Percentiles rank a stretch among this genome's conserved stretches.
These are phyloP conservation scores for Trichophaea hybrida DNA, from an alignment of 2,329 filamentous ascomycete species.

Conservation along the genomic window DNA sequence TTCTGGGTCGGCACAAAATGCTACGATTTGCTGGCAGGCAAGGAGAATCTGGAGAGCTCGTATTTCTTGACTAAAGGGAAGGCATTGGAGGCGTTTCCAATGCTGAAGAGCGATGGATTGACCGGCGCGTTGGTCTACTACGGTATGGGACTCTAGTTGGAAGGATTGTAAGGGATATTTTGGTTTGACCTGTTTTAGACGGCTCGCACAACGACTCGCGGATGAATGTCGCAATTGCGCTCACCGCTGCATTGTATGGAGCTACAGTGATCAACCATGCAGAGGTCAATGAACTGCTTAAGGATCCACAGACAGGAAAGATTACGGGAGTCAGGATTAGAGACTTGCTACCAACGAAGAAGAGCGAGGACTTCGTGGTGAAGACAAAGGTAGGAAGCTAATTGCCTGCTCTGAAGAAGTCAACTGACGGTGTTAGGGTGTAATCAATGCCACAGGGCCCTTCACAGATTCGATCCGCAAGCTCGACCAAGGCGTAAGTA, in stretches of 20 bases:
- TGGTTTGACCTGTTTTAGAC: slow-evolving; percentile 36
- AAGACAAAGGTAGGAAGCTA: slow-evolving; percentile 1
- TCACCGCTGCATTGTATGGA: slow-evolving; percentile 79
- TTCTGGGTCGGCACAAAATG: slow-evolving; percentile 66
- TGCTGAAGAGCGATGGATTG: slow-evolving; percentile 66
- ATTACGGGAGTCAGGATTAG: slow-evolving; percentile 60
- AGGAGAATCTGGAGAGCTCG: slow-evolving; percentile 75
- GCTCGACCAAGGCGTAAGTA: slow-evolving; percentile 58
- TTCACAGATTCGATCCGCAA: slow-evolving; percentile 77
- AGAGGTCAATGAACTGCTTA: slow-evolving; percentile 62
- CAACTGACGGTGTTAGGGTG: slow-evolving; percentile 35
- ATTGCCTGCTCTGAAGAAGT: neutral
- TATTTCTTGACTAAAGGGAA: slow-evolving; percentile 81
- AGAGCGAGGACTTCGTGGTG: slow-evolving; percentile 41
- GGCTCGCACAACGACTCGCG: slow-evolving; percentile 83
- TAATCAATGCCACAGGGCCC: slow-evolving; percentile 80
- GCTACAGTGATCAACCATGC: slow-evolving; percentile 71
- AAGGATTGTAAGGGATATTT: neutral
- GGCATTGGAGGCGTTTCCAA: slow-evolving; percentile 73
- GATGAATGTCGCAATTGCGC: slow-evolving; percentile 79
- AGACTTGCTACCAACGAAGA: slow-evolving; percentile 52
- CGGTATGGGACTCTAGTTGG: slow-evolving; percentile 31
- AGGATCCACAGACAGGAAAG: slow-evolving; percentile 51
- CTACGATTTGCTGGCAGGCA: slow-evolving; percentile 73
- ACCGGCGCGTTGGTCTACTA: slow-evolving; percentile 80